Conservation (phyloP, 1,284 basidiomycete species). For the Trichosporon asahii region DNA sequence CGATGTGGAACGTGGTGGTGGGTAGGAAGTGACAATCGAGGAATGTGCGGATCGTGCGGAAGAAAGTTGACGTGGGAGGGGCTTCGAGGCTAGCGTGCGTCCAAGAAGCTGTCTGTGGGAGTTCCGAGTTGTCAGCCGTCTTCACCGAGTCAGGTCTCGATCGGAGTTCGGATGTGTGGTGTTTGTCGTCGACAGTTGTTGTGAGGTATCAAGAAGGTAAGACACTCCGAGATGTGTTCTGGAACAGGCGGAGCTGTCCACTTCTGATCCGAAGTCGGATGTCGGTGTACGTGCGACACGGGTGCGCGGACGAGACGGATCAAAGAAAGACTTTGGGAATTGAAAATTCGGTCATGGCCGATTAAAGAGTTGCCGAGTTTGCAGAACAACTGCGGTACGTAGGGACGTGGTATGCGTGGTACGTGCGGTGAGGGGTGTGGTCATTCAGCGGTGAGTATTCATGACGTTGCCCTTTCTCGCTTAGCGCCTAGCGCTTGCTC, state of each 20-base stretch:
- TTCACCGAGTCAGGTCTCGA: neutral
- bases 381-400: neutral
- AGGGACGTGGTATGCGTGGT: neutral
- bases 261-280: neutral
- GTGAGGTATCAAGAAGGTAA: neutral
- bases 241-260: neutral
- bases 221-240: no score
- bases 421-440: neutral
- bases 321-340: neutral
- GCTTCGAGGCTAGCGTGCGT: neutral
- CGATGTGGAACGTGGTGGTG: neutral
- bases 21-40: neutral
- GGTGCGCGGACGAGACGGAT: constrained; percentile 4
- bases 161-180: neutral
- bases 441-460: neutral
- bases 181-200: neutral
- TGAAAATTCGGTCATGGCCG: constrained; percentile 8
- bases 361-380: neutral
- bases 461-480: neutral
- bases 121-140: neutral
- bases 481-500: neutral
- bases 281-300: neutral
- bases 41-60: constrained; percentile 4
- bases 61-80: neutral
- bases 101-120: neutral